A percentile compares a stretch with the other conserved stretches of the same genome.
phyloP scores from a whole-genome alignment of 2,329 filamentous ascomycete genomes.

The Colletotrichum ledebouriae region DNA sequence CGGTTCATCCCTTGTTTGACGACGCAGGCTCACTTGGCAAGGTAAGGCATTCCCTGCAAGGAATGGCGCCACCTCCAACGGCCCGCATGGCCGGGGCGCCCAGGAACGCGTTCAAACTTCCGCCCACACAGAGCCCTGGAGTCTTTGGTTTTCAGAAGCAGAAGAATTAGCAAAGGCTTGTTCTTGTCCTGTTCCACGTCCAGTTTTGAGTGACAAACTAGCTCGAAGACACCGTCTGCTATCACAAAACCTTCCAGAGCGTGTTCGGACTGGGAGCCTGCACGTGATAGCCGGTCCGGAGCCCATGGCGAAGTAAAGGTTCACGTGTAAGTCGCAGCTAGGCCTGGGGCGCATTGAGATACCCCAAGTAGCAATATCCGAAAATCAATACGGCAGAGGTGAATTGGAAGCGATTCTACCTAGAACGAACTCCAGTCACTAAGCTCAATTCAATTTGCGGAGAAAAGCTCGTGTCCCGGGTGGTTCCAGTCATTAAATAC shows the following conservation, averaged over 20 bases:
- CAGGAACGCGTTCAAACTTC: slow-evolving; percentile 18
- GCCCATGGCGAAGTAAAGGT: too few species aligned
- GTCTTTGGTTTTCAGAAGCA: neutral
- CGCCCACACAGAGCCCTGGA: slow-evolving; percentile 24
- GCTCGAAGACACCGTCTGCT: too few species aligned
- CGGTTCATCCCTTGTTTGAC: slow-evolving; percentile 23
- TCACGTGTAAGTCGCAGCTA: neutral
- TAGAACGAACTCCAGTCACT: neutral
- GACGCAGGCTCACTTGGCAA: neutral
- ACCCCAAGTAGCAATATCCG: neutral
- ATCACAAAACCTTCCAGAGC: neutral
- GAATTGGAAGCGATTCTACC: neutral
- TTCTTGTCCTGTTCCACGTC: neutral
- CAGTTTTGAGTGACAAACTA: neutral
- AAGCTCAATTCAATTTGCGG: neutral
- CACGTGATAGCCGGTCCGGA: too few species aligned
- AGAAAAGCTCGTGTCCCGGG: neutral
- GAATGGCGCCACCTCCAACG: slow-evolving; percentile 26
- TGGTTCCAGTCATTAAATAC: neutral
- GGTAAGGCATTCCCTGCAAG: neutral
- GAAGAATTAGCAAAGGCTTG: neutral
- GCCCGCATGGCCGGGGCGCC: slow-evolving; percentile 16
- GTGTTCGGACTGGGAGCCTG: neutral
- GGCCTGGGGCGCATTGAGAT: neutral
- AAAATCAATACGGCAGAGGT: neutral